Evolutionary conservation across 116 monocot genomes (phyloP).

Genomic region (Cymodocea nodosa): DNA sequence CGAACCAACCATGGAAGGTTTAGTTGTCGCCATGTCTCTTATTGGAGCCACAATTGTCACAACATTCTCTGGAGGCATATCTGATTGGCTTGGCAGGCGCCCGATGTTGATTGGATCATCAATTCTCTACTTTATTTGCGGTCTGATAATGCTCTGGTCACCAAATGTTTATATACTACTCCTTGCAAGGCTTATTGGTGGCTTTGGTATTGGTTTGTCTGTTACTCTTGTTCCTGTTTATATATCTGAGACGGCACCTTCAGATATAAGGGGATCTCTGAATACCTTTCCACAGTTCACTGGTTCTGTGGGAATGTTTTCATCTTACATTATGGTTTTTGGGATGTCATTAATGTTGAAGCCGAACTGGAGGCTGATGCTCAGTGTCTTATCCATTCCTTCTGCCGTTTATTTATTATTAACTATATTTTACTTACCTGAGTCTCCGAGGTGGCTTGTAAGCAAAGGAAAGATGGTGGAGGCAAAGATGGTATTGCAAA

Average conservation of each 20-base stretch:
- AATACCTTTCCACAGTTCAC: conserved; percentile 80
- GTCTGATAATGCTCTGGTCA: conserved; percentile 71
- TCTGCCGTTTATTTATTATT: conserved; percentile 48
- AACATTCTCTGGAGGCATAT: conserved; percentile 59
- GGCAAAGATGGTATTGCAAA: conserved; percentile 59
- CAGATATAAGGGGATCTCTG: conserved; percentile 67
- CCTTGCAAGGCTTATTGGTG: conserved; percentile 65
- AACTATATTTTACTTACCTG: conserved; percentile 63
- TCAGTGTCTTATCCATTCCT: conserved; percentile 60
- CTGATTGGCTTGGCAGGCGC: conserved; percentile 58
- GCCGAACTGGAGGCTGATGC: conserved; percentile 76
- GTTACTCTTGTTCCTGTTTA: conserved; percentile 74
- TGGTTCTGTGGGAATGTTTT: conserved; percentile 72
- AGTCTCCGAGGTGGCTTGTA: conserved; percentile 88
- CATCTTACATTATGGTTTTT: conserved; percentile 66
- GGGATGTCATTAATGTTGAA: conserved; percentile 42
- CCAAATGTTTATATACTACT: conserved; percentile 66
- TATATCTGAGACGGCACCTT: conserved; percentile 74
- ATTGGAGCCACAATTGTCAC: conserved; percentile 79
- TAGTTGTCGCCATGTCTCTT: conserved; percentile 72
- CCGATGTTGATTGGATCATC: conserved; percentile 69
- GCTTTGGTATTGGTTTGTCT: conserved; percentile 64
- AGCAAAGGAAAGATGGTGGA: conserved; percentile 81
- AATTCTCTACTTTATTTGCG: conserved; percentile 52
- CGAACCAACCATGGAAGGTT: conserved; percentile 68